Evolutionary conservation across 2,329 filamentous ascomycete species (phyloP).

Genomic region (Chaetothyriales sp.): DNA sequence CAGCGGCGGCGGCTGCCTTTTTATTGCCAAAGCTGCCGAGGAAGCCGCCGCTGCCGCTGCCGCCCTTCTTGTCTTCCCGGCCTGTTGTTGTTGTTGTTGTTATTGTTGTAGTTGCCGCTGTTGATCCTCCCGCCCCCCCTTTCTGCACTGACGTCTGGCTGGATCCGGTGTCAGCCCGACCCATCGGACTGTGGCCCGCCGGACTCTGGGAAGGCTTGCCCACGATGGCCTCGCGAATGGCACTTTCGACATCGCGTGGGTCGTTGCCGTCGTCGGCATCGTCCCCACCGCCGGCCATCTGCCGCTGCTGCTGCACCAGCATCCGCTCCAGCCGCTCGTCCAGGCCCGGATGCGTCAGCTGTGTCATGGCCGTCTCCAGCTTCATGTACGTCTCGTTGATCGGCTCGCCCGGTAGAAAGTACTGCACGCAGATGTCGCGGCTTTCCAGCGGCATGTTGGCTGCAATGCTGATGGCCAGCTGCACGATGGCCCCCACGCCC

Average conservation of each 20-base stretch:
- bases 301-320: constrained; percentile 13
- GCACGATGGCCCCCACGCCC: constrained; percentile 81
- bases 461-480: constrained; percentile 74
- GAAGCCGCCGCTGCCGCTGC: constrained; percentile 5
- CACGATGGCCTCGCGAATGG: constrained; percentile 14
- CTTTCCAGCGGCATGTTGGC: constrained; percentile 81
- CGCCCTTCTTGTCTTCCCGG: constrained; percentile 22
- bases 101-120: background rate
- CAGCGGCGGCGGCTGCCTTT: background rate
- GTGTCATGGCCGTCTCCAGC: constrained; percentile 53
- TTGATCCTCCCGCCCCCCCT: background rate
- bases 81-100: constrained; percentile 1
- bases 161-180: constrained; percentile 11
- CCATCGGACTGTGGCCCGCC: background rate
- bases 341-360: constrained; percentile 36
- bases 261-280: constrained; percentile 14
- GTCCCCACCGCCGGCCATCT: constrained; percentile 11
- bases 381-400: constrained; percentile 71
- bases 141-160: constrained; percentile 4
- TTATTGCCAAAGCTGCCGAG: background rate
- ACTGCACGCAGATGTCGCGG: constrained; percentile 75
- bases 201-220: constrained; percentile 10
- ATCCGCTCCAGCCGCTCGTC: constrained; percentile 12
- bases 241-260: constrained; percentile 10
- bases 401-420: constrained; percentile 62